These are phyloP conservation scores for Agapanthus africanus DNA, from an alignment of 106 monocot species.

Conservation along the genomic window DNA sequence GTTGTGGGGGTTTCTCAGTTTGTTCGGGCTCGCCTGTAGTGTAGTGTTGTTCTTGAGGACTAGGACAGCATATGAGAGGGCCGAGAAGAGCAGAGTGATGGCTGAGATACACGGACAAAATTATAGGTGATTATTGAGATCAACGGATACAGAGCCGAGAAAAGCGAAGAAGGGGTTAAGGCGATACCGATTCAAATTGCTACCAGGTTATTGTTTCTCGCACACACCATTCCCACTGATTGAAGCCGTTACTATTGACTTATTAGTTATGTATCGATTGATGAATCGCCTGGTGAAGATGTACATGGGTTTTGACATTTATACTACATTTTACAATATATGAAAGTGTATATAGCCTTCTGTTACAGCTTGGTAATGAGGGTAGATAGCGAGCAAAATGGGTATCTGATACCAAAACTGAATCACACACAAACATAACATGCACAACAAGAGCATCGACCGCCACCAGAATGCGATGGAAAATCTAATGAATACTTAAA, in stretches of 20 bases:
- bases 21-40: slow-evolving; percentile 46
- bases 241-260: no score
- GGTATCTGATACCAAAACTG: background rate
- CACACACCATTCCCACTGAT: no score
- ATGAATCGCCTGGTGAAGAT: background rate
- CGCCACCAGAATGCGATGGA: background rate
- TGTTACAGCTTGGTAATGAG: background rate
- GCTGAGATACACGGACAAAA: slow-evolving; percentile 12
- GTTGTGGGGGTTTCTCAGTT: slow-evolving; percentile 42
- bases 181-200: no score
- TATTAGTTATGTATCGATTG: background rate
- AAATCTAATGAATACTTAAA: no score
- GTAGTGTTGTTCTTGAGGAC: slow-evolving; percentile 48
- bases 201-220: no score
- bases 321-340: no score
- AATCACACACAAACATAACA: background rate
- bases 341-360: background rate
- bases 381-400: background rate
- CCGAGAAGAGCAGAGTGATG: slow-evolving; percentile 10
- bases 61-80: slow-evolving; percentile 27
- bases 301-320: background rate
- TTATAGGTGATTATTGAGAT: no score
- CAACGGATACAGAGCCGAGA: no score
- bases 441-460: background rate
- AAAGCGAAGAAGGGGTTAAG: no score